phyloP scores from a whole-genome alignment of 495 filamentous ascomycete genomes.

The Penicillium samsonianum region DNA sequence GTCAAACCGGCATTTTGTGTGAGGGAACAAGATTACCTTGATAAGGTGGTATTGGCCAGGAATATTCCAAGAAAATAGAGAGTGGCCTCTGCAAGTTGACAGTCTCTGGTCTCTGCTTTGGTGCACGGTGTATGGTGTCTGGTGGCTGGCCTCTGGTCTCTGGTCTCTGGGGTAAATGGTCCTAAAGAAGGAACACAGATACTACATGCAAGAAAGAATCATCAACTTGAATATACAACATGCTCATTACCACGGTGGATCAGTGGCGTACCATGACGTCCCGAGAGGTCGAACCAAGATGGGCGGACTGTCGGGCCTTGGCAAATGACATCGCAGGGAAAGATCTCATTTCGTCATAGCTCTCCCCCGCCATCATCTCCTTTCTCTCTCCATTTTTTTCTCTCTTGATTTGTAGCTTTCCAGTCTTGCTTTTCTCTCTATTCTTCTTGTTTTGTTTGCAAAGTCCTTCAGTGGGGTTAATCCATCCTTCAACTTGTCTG shows the following conservation, averaged over 20 bases:
- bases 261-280: conserved; percentile 25
- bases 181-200: neutral
- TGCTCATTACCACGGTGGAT: conserved; percentile 1
- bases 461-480: neutral
- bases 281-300: conserved; percentile 7
- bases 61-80: neutral
- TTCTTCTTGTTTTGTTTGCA: neutral
- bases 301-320: conserved; percentile 6
- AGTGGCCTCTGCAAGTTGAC: neutral
- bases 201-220: too few species aligned
- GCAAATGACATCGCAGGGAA: conserved; percentile 31
- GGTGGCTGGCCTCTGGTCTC: neutral
- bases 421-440: neutral
- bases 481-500: neutral
- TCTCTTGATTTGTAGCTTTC: conserved; percentile 23
- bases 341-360: conserved; percentile 31
- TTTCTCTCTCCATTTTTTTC: conserved; percentile 74
- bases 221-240: too few species aligned
- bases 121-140: too few species aligned
- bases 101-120: neutral
- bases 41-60: neutral
- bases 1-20: conserved; percentile 1
- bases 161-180: neutral
- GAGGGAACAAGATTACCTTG: neutral
- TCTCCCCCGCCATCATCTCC: conserved; percentile 68